A percentile compares a stretch with the other conserved stretches of the same genome.
Conservation (phyloP, 2,329 filamentous ascomycete genomes). For the Cercospora sp. region DNA sequence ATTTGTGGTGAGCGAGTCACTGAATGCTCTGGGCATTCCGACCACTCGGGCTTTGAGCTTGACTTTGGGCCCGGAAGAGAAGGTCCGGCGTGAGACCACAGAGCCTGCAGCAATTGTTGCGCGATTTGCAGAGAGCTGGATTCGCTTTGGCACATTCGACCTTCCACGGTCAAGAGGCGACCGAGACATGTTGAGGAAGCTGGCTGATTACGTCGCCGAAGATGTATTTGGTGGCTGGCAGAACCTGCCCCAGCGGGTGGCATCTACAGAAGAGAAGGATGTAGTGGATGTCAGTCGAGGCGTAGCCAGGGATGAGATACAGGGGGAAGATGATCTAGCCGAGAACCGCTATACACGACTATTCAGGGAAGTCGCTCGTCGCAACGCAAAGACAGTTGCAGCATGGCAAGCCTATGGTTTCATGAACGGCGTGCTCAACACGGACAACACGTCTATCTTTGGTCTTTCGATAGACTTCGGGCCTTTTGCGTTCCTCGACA, state of each 20-base stretch:
- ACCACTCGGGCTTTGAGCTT: slow-evolving; percentile 84
- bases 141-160: slow-evolving; percentile 94
- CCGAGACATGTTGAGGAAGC: slow-evolving; percentile 67
- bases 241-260: slow-evolving; percentile 64
- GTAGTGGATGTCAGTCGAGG: slow-evolving; percentile 44
- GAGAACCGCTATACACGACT: slow-evolving; percentile 87
- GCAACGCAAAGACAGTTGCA: slow-evolving; percentile 85
- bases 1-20: slow-evolving; percentile 85
- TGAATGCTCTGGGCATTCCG: slow-evolving; percentile 83
- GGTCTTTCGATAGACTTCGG: slow-evolving; percentile 93
- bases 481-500: slow-evolving; percentile 96
- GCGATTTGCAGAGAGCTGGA: slow-evolving; percentile 87
- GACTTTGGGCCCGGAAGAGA: slow-evolving; percentile 70
- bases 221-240: slow-evolving; percentile 88
- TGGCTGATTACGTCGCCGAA: slow-evolving; percentile 83
- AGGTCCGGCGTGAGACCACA: slow-evolving; percentile 73
- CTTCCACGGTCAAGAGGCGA: slow-evolving; percentile 82
- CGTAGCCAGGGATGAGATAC: slow-evolving; percentile 54
- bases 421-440: slow-evolving; percentile 97
- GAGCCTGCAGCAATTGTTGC: slow-evolving; percentile 93
- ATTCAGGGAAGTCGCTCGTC: slow-evolving; percentile 81
- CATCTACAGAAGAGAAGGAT: slow-evolving; percentile 52
- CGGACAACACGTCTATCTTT: slow-evolving; percentile 90
- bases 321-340: slow-evolving; percentile 64
- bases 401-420: slow-evolving; percentile 99